These are phyloP conservation scores for Rhododendron ferrugineum DNA, from an alignment of 148 eudicot genomes.

Conservation along the genomic window DNA sequence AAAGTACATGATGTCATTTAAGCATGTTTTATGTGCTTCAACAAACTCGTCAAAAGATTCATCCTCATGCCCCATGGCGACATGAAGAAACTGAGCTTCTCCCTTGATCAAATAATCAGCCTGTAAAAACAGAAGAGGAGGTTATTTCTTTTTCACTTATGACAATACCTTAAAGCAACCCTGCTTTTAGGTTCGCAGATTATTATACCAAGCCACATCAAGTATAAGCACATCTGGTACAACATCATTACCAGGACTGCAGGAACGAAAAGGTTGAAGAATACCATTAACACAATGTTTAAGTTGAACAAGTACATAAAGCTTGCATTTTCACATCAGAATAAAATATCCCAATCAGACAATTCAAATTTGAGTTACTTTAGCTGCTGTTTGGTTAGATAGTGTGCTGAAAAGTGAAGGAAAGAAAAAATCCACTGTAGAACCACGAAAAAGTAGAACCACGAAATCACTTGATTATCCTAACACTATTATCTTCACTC, in stretches of 20 bases:
- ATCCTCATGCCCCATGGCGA: conserved; percentile 80
- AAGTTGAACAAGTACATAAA: neutral
- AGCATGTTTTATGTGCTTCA: conserved; percentile 79
- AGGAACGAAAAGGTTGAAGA: neutral
- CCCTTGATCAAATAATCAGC: conserved; percentile 64
- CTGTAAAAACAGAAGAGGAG: conserved; percentile 28
- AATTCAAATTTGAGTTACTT: neutral
- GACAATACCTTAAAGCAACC: neutral
- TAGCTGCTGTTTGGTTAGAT: neutral
- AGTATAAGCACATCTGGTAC: neutral
- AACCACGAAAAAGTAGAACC: neutral
- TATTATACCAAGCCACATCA: neutral
- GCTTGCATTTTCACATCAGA: neutral
- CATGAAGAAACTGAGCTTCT: conserved; percentile 57
- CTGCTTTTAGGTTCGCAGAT: neutral
- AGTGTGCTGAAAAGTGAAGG: neutral
- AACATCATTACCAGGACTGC: neutral
- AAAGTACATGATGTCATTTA: conserved; percentile 82
- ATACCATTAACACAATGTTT: neutral
- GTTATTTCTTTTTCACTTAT: neutral
- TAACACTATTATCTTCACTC: neutral
- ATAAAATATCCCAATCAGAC: neutral
- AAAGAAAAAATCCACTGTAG: neutral
- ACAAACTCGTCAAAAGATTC: conserved; percentile 73
- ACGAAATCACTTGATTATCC: neutral